A percentile compares a stretch with the other conserved stretches of the same genome.
Conservation (phyloP, 371 early-diverging fungal genomes). For the Mortierella sp. region DNA sequence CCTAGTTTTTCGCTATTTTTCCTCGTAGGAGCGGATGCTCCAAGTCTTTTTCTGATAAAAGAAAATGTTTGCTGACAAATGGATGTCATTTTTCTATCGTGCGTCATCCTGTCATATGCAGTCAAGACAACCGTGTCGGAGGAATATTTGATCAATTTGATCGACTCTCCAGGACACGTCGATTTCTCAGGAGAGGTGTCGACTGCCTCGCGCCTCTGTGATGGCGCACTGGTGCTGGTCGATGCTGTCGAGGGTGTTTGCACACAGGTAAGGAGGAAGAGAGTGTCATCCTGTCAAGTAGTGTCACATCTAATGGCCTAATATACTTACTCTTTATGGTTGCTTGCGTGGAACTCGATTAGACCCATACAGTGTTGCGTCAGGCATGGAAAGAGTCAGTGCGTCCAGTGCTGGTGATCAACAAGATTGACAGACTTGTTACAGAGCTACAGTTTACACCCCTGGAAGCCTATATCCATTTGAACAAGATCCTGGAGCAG, state of each 20-base stretch:
- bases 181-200: slow-evolving; percentile 99
- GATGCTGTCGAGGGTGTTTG: slow-evolving; percentile 99
- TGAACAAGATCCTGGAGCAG: slow-evolving; percentile 94
- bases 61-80: neutral
- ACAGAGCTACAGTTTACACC: slow-evolving; percentile 94
- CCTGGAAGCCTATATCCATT: slow-evolving; percentile 89
- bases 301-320: too few species aligned
- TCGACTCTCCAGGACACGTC: slow-evolving; percentile 99
- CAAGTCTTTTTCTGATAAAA: slow-evolving; percentile 2
- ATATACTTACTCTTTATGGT: too few species aligned
- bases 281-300: too few species aligned
- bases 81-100: neutral
- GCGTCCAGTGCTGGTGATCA: slow-evolving; percentile 94
- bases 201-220: slow-evolving; percentile 95
- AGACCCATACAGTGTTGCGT: slow-evolving; percentile 94
- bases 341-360: too few species aligned
- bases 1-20: too few species aligned
- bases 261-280: slow-evolving; percentile 78
- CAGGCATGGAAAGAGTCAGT: slow-evolving; percentile 95
- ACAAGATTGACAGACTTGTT: slow-evolving; percentile 98
- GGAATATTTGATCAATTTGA: slow-evolving; percentile 95
- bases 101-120: neutral
- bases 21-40: too few species aligned
- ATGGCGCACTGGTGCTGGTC: slow-evolving; percentile 97
- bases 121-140: slow-evolving; percentile 45